Conservation (phyloP, 768 basidiomycete species). For the Lepiota venenata region DNA sequence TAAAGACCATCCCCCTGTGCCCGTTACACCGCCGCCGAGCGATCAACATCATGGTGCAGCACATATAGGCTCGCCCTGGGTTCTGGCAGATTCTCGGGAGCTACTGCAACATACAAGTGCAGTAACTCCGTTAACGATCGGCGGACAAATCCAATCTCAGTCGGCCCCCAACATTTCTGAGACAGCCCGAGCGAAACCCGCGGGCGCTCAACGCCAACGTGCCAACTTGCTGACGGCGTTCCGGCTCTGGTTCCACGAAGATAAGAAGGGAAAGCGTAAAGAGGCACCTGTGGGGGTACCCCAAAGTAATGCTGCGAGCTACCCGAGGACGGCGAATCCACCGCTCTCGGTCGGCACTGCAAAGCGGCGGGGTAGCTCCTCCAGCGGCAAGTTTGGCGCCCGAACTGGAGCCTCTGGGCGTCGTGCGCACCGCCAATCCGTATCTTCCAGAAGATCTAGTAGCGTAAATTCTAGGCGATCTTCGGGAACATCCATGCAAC, state of each 20-base stretch:
- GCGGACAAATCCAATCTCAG: constrained; percentile 49
- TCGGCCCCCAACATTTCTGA: constrained; percentile 39
- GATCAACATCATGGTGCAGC: constrained; percentile 36
- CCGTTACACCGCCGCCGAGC: constrained; percentile 50
- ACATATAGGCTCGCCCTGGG: constrained; percentile 70
- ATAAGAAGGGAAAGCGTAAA: constrained; percentile 83
- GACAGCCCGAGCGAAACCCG: constrained; percentile 14
- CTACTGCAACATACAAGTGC: constrained; percentile 21
- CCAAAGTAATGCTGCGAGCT: constrained; percentile 17
- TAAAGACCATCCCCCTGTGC: constrained; percentile 33
- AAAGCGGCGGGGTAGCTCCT: constrained; percentile 50
- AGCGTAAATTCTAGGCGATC: constrained; percentile 85
- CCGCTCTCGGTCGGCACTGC: constrained; percentile 21
- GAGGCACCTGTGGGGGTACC: constrained; percentile 30
- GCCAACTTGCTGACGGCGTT: constrained; percentile 84
- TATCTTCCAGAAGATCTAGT: constrained; percentile 84
- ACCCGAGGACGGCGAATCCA: constrained; percentile 6
- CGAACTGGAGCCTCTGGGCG: constrained; percentile 30
- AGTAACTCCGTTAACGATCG: constrained; percentile 34
- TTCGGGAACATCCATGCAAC: constrained; percentile 46
- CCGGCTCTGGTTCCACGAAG: constrained; percentile 91
- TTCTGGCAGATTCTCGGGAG: constrained; percentile 48
- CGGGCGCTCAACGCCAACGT: constrained; percentile 47
- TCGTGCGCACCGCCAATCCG: constrained; percentile 63
- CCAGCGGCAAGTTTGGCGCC: constrained; percentile 23